Base-by-base conservation (phyloP, 352 stramenopile species). In the Halophytophthora batemanensis region DNA sequence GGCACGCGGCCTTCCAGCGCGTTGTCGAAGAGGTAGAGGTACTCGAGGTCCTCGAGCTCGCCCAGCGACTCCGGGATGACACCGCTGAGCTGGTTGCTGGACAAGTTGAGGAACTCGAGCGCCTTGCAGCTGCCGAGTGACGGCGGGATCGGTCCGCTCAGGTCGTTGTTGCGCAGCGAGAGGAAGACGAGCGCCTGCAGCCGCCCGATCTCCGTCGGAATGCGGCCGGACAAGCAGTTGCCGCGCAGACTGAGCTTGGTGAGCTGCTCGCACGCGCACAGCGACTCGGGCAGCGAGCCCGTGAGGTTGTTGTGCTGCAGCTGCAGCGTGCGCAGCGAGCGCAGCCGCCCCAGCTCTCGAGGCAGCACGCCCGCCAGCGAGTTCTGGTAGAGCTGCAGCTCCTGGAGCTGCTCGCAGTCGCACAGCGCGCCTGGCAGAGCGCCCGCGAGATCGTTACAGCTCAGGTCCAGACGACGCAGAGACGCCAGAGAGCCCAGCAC, bases 1-100 rank as follows among this genome's bases (percentile, higher is more conserved):
- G 82, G 82, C 28, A 92, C 76, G 18, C 62, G 57, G 4, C 82
- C 82, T 62, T 89, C 81, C 15, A 92, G 63, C 12, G 61, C 62
- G 31, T 95, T 95, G 68, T 93, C 84, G 55, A 95, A 95, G 23
- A 95, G 65, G 60, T 95, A 95, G 28, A 93, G 61, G 54, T 89
- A 90, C 58, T 89, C 74, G 18, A 95, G 74, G 43, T 86, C 69
- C 59, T 89, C 71, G 1, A 93, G 64, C 29, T 90, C 68, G n/a
- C 77, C 74, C 44, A 95, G 58, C 6, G 65, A 62, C 39, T 86
- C 71, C 0, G 84, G 84, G 43, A 95, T 93, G 23, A 29, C 45
- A 28, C 84, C 84, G 6, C 66, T 82, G 5, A 95, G 59, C 17
- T 87, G 65, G 55, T 95, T 95, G 64, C 74, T 92, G 17, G 80